Evolutionary conservation across 2,329 filamentous ascomycete species (phyloP), one percentile per base, ranked within the genome.

Genomic region (Thyridium curvatum): DNA sequence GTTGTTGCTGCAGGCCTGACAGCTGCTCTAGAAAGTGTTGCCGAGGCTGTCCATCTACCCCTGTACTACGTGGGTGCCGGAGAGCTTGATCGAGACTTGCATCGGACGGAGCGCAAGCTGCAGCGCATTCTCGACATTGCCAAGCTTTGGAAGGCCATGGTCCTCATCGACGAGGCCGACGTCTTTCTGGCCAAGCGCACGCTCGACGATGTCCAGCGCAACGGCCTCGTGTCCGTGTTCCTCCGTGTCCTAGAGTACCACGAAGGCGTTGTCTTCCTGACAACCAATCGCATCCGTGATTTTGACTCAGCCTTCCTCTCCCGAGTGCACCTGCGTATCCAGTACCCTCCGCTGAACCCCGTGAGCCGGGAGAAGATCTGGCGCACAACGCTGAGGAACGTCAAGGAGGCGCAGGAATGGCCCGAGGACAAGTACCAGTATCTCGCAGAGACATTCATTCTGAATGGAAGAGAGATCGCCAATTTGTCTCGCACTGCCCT

Each of bases 271-370:
- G 46, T 63, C 12, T 60, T 57, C 47, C 52, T 66, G 15, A 68
- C 63, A 1, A 68, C 62, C 15, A 68, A 66, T 46, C 56, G 60
- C 18, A 56, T 64, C 12, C 49, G 57, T 42, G 64, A 59, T 38
- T 65, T 69, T 34, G 65, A 69, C 33, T 29, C 35, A 9, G 40
- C 40, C 17, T 38, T 41, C 32, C 31, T 35, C 26, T 38, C 35
- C 31, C 35, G 40, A 17, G 38, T 41, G 16, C 40, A 41, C 15
- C 18, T 41, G 17, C 18, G 35, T 7, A 28, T 41, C n/a, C 31
- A 36, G 21, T 41, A 41, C 29, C 14, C 17, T 9, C 28, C 28
- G 17, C 40, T 41, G 13, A 28, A 18, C 2, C 7, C 30, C 3
- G 12, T 18, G 14, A 36, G 33, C 28, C 34, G 39, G 15, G 30